These are phyloP conservation scores for Fraxinus anomala DNA, from an alignment of 257 asterid genomes.

Conservation along the genomic window DNA sequence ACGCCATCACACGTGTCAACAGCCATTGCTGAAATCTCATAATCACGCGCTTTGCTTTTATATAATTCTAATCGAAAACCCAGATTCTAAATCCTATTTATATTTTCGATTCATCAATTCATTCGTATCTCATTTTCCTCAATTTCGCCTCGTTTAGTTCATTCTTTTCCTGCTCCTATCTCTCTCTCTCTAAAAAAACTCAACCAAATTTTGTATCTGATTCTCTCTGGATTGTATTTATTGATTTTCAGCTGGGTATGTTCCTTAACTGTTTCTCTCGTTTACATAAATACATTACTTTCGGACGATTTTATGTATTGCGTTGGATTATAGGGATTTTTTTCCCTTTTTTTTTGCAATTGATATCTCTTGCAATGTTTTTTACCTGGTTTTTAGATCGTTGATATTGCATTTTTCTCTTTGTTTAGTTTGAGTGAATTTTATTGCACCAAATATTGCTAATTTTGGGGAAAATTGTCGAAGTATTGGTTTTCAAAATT, in stretches of 20 bases:
- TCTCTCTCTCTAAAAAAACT: constrained; percentile 10
- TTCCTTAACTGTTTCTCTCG: constrained; percentile 8
- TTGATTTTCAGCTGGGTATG: constrained; percentile 13
- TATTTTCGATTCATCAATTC: background rate
- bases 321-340: background rate
- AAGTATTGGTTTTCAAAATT: background rate
- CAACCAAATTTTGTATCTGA: background rate
- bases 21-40: background rate
- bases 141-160: constrained; percentile 14
- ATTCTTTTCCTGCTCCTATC: background rate
- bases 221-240: constrained; percentile 4
- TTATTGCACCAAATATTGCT: background rate
- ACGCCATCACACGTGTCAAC: background rate
- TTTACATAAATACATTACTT: background rate
- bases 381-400: constrained; percentile 24
- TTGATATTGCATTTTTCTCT: constrained; percentile 18
- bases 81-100: background rate
- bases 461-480: background rate
- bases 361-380: constrained; percentile 11
- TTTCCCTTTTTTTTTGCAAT: background rate
- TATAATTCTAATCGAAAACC: background rate
- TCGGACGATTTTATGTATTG: background rate
- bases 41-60: background rate
- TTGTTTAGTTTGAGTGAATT: background rate
- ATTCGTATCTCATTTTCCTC: constrained; percentile 6